These are phyloP conservation scores for Gossypium raimondii DNA, from an alignment of 345 rosid genomes.

Conservation along the genomic window DNA sequence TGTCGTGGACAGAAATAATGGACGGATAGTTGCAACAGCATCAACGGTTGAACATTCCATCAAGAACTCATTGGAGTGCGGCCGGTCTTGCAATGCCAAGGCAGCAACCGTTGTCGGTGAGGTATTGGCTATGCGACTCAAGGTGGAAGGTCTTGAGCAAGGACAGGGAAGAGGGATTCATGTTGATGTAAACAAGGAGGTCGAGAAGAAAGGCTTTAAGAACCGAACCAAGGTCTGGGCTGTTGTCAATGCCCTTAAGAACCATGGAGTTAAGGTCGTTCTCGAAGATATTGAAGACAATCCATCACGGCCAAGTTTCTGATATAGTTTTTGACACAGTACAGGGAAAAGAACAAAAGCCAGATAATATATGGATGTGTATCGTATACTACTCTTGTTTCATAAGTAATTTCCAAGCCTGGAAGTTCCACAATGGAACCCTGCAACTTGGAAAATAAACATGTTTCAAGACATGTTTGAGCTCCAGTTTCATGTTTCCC, in stretches of 20 bases:
- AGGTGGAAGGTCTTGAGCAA: conserved; percentile 66
- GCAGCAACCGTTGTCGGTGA: conserved; percentile 73
- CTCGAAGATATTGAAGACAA: conserved; percentile 47
- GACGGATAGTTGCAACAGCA: conserved; percentile 62
- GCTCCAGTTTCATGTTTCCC: not conserved
- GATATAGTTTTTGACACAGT: not conserved
- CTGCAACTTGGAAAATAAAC: not conserved
- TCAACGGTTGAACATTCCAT: conserved; percentile 77
- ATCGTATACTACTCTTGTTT: not conserved
- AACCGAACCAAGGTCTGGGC: conserved; percentile 59
- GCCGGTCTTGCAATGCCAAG: conserved; percentile 76
- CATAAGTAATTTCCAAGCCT: not conserved
- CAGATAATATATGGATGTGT: not conserved
- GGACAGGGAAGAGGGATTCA: conserved; percentile 79
- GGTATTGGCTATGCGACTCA: conserved; percentile 78
- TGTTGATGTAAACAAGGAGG: conserved; percentile 59
- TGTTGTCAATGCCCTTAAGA: conserved; percentile 59
- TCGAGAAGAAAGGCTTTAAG: conserved; percentile 78
- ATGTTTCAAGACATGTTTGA: not conserved
- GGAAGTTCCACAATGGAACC: not conserved
- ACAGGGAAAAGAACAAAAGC: not conserved
- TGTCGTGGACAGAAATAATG: conserved; percentile 77
- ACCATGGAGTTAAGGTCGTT: conserved; percentile 64
- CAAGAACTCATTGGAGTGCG: conserved; percentile 68
- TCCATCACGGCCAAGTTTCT: conserved; percentile 20